phyloP scores from a whole-genome alignment of 352 stramenopile genomes.

The Globisporangium paroecandrum region DNA sequence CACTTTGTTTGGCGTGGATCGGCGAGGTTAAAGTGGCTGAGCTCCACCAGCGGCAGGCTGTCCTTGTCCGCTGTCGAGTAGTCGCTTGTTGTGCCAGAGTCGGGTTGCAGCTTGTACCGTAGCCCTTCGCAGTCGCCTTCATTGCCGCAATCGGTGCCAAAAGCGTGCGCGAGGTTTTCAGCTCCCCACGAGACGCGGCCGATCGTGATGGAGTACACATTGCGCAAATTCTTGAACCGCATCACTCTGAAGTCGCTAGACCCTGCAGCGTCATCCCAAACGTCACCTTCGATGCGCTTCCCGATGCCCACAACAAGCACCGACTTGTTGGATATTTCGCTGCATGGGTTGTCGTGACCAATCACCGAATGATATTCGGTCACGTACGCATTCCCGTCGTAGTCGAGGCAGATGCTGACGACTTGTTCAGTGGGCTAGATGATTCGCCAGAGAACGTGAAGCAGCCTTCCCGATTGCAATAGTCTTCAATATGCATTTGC shows the following conservation, averaged over 20 bases:
- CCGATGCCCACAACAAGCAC: constrained; percentile 14
- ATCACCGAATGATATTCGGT: constrained; percentile 4
- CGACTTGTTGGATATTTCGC: constrained; percentile 10
- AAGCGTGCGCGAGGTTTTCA: not conserved
- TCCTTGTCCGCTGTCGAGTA: not conserved
- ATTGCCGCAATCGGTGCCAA: not conserved
- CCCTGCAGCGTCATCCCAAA: not conserved
- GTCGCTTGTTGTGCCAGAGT: constrained; percentile 9
- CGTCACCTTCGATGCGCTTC: constrained; percentile 1
- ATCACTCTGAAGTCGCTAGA: not conserved
- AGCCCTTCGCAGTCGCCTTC: not conserved
- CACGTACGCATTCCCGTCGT: constrained; percentile 4
- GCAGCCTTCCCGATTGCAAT: constrained; percentile 13
- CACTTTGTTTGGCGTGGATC: too few species aligned
- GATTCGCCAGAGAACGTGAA: not conserved
- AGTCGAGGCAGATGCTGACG: constrained; percentile 16
- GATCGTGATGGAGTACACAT: constrained; percentile 10
- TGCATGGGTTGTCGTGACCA: not conserved
- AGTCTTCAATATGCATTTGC: not conserved
- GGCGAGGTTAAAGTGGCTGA: not conserved
- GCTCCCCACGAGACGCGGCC: constrained; percentile 6
- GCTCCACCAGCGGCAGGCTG: constrained; percentile 1
- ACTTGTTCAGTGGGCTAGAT: constrained; percentile 16
- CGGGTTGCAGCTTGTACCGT: constrained; percentile 4
- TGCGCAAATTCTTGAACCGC: constrained; percentile 6